Percentiles rank a stretch among this genome's conserved stretches.
phyloP scores from a whole-genome alignment of 2,329 filamentous ascomycete genomes.

The Ascochyta viciae-villosae region DNA sequence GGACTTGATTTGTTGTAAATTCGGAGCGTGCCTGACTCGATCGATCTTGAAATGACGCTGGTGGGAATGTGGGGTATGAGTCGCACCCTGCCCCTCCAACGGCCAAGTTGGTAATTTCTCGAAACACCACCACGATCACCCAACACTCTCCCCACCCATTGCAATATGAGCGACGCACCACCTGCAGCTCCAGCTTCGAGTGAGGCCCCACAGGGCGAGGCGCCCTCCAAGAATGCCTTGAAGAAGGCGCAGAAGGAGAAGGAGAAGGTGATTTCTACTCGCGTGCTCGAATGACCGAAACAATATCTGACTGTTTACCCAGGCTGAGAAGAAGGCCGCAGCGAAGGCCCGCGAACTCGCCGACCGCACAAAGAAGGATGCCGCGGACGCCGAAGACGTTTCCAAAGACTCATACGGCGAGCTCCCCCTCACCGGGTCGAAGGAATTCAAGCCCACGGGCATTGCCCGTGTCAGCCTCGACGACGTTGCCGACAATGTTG shows the following conservation, averaged over 20 bases:
- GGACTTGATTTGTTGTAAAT: neutral
- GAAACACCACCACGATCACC: conserved; percentile 7
- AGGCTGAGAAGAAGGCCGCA: conserved; percentile 52
- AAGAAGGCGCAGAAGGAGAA: conserved; percentile 53
- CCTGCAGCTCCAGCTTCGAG: conserved; percentile 32
- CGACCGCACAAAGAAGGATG: conserved; percentile 61
- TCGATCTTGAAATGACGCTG: conserved; percentile 24
- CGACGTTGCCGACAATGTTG: conserved; percentile 40
- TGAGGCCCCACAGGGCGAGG: conserved; percentile 30
- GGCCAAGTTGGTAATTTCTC: conserved; percentile 8
- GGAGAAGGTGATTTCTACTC: conserved; percentile 42
- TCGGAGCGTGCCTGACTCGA: conserved; percentile 9
- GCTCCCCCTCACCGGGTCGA: conserved; percentile 65
- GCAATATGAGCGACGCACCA: conserved; percentile 43
- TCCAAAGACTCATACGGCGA: conserved; percentile 82
- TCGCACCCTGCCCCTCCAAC: conserved; percentile 22
- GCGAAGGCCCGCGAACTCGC: conserved; percentile 60
- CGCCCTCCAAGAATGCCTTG: conserved; percentile 51
- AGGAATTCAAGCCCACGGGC: conserved; percentile 58
- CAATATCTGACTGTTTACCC: conserved; percentile 1
- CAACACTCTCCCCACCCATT: conserved; percentile 8
- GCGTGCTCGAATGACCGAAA: conserved; percentile 1
- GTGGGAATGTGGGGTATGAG: conserved; percentile 25
- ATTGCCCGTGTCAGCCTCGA: conserved; percentile 67
- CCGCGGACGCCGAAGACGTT: conserved; percentile 69